These are phyloP conservation scores for Desmodesmus armatus DNA, from an alignment of 139 green algal species.

Conservation along the genomic window DNA sequence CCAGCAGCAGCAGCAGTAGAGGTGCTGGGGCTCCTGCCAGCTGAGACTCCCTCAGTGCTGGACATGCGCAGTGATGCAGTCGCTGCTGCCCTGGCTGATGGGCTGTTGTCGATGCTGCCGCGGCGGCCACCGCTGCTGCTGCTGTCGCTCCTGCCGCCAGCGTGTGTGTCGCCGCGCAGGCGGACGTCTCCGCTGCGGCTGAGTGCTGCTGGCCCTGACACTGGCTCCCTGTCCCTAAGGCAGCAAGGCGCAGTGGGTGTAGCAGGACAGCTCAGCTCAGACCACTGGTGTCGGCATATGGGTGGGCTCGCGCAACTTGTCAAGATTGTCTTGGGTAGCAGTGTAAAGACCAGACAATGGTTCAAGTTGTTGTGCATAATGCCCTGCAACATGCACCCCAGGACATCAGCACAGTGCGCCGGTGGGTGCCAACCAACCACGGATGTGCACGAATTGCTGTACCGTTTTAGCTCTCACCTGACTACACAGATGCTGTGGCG, in stretches of 20 bases:
- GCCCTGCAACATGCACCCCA: not conserved
- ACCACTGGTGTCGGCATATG: too few relatives aligned
- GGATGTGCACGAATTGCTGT: too few relatives aligned
- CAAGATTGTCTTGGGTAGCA: too few relatives aligned
- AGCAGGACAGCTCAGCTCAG: too few relatives aligned
- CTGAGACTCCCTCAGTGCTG: too few relatives aligned
- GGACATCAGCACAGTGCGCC: not conserved
- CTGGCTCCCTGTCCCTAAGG: not conserved
- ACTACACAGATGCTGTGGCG: constrained; percentile 33
- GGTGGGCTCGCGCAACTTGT: too few relatives aligned
- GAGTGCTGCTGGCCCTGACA: not conserved
- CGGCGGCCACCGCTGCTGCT: not conserved
- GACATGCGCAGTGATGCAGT: too few relatives aligned
- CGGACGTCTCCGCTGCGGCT: constrained; percentile 19
- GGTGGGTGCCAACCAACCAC: not conserved
- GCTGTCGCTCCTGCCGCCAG: not conserved
- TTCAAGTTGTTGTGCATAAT: not conserved
- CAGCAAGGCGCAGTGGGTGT: not conserved
- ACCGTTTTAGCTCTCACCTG: too few relatives aligned
- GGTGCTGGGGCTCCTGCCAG: too few relatives aligned
- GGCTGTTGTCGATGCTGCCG: not conserved
- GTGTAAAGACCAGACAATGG: too few relatives aligned
- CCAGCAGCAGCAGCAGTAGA: too few relatives aligned
- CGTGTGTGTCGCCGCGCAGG: not conserved
- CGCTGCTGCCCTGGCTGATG: not conserved